Evolutionary conservation across 805 yeast species (phyloP).

Genomic region (Sugiyamaella marilandica): DNA sequence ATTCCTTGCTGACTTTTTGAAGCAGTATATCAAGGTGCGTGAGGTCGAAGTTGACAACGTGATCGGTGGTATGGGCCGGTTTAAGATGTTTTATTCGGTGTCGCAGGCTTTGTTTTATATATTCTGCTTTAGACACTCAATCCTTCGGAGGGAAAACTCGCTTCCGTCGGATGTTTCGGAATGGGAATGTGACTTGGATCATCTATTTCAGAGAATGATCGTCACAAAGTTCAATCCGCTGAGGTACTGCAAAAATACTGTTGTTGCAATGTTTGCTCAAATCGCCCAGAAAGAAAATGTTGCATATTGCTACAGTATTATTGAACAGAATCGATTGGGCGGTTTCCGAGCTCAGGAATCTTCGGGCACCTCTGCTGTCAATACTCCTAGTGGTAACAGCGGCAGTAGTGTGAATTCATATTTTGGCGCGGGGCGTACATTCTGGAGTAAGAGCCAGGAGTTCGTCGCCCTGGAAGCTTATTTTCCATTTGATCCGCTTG

Average conservation of each 20-base stretch:
- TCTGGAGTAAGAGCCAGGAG: constrained; percentile 58
- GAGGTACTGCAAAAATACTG: constrained; percentile 89
- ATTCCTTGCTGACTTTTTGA: constrained; percentile 78
- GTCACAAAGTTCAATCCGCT: constrained; percentile 89
- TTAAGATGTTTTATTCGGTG: constrained; percentile 82
- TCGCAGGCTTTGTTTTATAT: constrained; percentile 87
- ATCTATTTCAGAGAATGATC: constrained; percentile 79
- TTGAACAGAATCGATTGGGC: constrained; percentile 80
- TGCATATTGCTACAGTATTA: constrained; percentile 88
- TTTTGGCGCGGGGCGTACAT: constrained; percentile 36
- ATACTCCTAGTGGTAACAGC: constrained; percentile 22
- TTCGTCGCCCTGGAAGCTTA: constrained; percentile 88
- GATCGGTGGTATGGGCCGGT: constrained; percentile 80
- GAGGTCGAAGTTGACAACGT: constrained; percentile 70
- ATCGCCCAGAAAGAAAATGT: constrained; percentile 85
- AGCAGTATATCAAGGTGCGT: constrained; percentile 74
- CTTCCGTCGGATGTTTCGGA: constrained; percentile 23
- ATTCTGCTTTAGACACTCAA: constrained; percentile 78
- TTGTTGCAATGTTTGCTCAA: constrained; percentile 88
- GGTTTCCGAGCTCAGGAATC: constrained; percentile 23
- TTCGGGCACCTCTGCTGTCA: constrained; percentile 5
- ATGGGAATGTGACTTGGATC: constrained; percentile 82
- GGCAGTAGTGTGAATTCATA: constrained; percentile 25
- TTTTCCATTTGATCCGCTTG: constrained; percentile 92
- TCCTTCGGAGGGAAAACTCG: constrained; percentile 37